phyloP scores from a whole-genome alignment of 176 grass and related monocot genomes.

The Pontederia crassipes region DNA sequence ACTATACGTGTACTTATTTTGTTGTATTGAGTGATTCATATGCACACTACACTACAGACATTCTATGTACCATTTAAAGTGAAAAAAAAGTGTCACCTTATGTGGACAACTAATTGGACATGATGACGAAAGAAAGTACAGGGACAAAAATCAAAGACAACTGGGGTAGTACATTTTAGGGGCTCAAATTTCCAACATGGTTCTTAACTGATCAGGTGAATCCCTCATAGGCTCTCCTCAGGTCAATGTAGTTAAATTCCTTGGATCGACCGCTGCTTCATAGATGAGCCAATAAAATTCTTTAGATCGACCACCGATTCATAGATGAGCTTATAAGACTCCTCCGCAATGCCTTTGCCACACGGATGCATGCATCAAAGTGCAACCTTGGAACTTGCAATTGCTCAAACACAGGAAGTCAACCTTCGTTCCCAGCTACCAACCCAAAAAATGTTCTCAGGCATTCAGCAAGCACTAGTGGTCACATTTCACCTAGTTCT shows the following conservation, averaged over 20 bases:
- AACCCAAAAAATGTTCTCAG: conserved; percentile 71
- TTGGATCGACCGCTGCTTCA: conserved; percentile 60
- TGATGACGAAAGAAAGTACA: no score
- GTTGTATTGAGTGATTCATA: no score
- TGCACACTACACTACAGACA: no score
- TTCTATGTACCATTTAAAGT: no score
- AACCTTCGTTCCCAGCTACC: conserved; percentile 69
- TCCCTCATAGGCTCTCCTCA: conserved; percentile 67
- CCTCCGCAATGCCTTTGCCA: conserved; percentile 65
- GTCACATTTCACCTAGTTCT: conserved; percentile 50
- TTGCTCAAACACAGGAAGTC: conserved; percentile 84
- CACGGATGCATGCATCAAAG: conserved; percentile 48
- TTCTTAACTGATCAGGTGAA: conserved; percentile 79
- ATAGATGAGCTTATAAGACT: no score
- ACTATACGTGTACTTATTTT: no score
- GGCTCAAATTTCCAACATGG: conserved; percentile 76
- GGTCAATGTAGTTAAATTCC: conserved; percentile 77
- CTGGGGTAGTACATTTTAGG: no score
- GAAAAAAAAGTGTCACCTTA: no score
- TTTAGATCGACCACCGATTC: no score
- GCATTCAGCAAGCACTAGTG: conserved; percentile 56
- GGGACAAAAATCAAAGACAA: no score
- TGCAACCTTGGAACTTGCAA: conserved; percentile 70
- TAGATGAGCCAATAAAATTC: conserved; percentile 74
- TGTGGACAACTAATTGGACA: no score